Evolutionary conservation across 2,329 filamentous ascomycete species (phyloP), one percentile per base, ranked within the genome.

Genomic region (Alternaria sp.): DNA sequence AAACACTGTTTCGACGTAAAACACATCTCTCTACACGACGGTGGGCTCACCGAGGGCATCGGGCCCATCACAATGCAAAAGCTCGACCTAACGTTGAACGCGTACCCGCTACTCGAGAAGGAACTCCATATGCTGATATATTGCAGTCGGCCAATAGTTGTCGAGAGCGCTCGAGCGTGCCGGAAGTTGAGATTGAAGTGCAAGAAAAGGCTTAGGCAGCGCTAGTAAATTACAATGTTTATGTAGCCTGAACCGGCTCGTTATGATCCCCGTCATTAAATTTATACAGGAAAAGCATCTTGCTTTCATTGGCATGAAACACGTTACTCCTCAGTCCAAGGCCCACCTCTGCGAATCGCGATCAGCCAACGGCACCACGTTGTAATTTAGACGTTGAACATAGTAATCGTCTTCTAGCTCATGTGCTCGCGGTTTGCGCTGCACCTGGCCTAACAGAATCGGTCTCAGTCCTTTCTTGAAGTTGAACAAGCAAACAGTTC

Each of bases 391-490:
- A 2, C 62, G 66, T 43, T 67, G 57, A 28, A 67, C 38, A 20
- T 60, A 60, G 11, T 60, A 60, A 4, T 56, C 57, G 5, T 55
- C 53, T 14, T 60, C 57, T 2, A 60, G 44, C 44, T 56, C 44
- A 59, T 40, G 60, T n/a, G 30, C 59, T 32, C 18, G 59, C 18
- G 18, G 44, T 32, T 48, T 61, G 28, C 27, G 64, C 48, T 63
- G 57, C 53, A 57, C 53, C 54, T 27, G 62, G 34, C 20, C 60
- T 11, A 54, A 41, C n/a, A 73, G 55, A 7, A 73, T 46, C 9
- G 69, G 68, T 44, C 65, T 64, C 22, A 74, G 40, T 0, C 71
- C 71, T 10, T 72, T 69, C 3, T 56, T 46, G 38, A 74, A 74
- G 22, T 72, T 73, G 8, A 54, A 22, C 2, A 69, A 41, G 60